Conservation (phyloP, 805 yeast species). For the Candida broadrunensis region DNA sequence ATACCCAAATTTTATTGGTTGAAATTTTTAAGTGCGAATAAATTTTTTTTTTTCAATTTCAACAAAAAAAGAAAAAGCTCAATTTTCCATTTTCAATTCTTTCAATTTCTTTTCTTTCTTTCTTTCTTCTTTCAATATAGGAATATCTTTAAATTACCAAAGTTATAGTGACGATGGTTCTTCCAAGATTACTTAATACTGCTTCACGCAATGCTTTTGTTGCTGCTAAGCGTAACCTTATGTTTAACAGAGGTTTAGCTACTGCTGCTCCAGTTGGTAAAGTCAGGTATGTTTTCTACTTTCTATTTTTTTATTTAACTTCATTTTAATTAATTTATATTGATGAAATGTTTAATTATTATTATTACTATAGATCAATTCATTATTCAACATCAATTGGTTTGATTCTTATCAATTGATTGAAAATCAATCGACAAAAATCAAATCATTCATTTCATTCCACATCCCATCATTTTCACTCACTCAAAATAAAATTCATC, state of each 20-base stretch:
- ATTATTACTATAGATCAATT: neutral
- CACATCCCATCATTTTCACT: too few relatives aligned
- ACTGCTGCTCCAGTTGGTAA: slow-evolving; percentile 80
- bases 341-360: too few relatives aligned
- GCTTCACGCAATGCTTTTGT: slow-evolving; percentile 82
- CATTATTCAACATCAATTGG: too few relatives aligned
- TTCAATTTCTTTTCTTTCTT: slow-evolving; percentile 1
- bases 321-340: too few relatives aligned
- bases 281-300: slow-evolving; percentile 66
- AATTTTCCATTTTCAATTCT: neutral
- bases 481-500: too few relatives aligned
- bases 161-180: slow-evolving; percentile 43
- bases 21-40: too few relatives aligned
- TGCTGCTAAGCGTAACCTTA: slow-evolving; percentile 80
- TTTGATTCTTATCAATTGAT: too few relatives aligned
- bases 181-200: slow-evolving; percentile 50
- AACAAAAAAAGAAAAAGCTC: too few relatives aligned
- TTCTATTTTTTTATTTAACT: neutral
- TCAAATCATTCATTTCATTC: too few relatives aligned
- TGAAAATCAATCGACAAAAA: too few relatives aligned
- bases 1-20: too few relatives aligned
- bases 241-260: slow-evolving; percentile 75
- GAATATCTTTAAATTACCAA: slow-evolving; percentile 17
- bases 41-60: too few relatives aligned
- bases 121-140: neutral